Conservation (phyloP, 805 yeast species). For the Kazachstania psychrophila region DNA sequence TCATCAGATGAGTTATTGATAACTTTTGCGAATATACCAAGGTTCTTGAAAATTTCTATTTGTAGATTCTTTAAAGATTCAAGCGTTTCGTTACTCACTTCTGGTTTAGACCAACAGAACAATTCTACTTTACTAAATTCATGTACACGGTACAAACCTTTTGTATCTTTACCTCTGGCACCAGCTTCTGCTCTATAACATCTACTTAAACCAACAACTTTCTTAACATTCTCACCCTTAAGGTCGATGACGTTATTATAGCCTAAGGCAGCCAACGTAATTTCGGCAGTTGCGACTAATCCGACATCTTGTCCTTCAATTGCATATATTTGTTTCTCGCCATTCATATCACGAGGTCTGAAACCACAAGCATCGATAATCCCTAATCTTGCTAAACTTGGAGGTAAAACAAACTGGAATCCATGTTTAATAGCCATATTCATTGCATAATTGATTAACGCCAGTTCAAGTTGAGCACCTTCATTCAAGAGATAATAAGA, state of each 20-base stretch:
- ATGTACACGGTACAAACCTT: constrained; percentile 88
- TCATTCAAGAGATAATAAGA: constrained; percentile 81
- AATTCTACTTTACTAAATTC: constrained; percentile 94
- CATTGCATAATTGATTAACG: constrained; percentile 72
- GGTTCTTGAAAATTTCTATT: constrained; percentile 46
- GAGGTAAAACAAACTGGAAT: constrained; percentile 68
- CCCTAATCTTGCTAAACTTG: constrained; percentile 73
- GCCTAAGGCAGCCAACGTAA: constrained; percentile 77
- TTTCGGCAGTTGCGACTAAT: constrained; percentile 91
- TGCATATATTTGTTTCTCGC: constrained; percentile 76
- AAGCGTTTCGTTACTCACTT: constrained; percentile 41
- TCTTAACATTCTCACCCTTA: constrained; percentile 40
- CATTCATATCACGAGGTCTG: constrained; percentile 80
- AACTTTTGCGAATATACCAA: constrained; percentile 76
- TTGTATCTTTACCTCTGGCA: constrained; percentile 85
- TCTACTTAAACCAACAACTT: constrained; percentile 71
- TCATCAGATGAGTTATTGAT: constrained; percentile 85
- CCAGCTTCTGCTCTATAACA: constrained; percentile 96
- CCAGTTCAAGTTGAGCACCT: constrained; percentile 85
- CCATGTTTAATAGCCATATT: constrained; percentile 59
- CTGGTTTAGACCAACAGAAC: constrained; percentile 57
- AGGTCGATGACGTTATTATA: constrained; percentile 41
- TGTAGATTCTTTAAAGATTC: constrained; percentile 59
- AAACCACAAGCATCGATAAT: constrained; percentile 87
- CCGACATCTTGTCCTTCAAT: constrained; percentile 47